Conservation (phyloP, 129 eudicot genomes). For the Flaveria linearis region DNA sequence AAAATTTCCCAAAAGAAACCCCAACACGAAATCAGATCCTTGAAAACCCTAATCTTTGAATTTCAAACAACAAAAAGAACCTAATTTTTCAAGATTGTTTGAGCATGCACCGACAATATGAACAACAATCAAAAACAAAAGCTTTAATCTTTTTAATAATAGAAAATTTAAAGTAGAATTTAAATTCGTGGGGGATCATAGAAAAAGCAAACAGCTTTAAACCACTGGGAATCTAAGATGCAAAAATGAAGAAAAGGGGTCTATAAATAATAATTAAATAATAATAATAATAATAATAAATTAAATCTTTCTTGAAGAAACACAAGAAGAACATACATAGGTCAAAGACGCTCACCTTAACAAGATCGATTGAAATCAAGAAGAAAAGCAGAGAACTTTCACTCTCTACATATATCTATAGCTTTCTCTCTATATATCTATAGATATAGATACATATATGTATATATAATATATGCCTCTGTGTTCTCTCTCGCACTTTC, state of each 20-base stretch:
- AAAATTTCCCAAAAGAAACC: slow-evolving; percentile 6
- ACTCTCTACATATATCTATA: slow-evolving; percentile 35
- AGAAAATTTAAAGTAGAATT: neutral
- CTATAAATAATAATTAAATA: slow-evolving; percentile 13
- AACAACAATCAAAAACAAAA: slow-evolving; percentile 17
- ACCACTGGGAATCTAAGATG: slow-evolving; percentile 54
- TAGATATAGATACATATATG: neutral
- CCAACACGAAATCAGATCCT: slow-evolving; percentile 39
- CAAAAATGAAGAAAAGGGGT: slow-evolving; percentile 32
- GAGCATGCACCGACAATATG: slow-evolving; percentile 59
- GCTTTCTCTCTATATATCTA: neutral
- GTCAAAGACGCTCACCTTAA: slow-evolving; percentile 28
- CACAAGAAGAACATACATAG: neutral
- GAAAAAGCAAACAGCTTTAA: slow-evolving; percentile 63
- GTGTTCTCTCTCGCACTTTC: slow-evolving; percentile 37
- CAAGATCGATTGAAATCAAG: slow-evolving; percentile 40
- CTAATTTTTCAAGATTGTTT: neutral
- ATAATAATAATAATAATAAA: slow-evolving; percentile 9
- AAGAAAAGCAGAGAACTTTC: slow-evolving; percentile 27
- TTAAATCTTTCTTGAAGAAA: neutral
- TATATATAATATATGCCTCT: slow-evolving; percentile 10
- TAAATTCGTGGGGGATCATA: slow-evolving; percentile 51
- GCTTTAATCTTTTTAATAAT: slow-evolving; percentile 4
- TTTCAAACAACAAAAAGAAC: slow-evolving; percentile 23
- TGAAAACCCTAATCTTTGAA: slow-evolving; percentile 42